Conservation (phyloP, 441 rosid species). For the Aleurites moluccanus region DNA sequence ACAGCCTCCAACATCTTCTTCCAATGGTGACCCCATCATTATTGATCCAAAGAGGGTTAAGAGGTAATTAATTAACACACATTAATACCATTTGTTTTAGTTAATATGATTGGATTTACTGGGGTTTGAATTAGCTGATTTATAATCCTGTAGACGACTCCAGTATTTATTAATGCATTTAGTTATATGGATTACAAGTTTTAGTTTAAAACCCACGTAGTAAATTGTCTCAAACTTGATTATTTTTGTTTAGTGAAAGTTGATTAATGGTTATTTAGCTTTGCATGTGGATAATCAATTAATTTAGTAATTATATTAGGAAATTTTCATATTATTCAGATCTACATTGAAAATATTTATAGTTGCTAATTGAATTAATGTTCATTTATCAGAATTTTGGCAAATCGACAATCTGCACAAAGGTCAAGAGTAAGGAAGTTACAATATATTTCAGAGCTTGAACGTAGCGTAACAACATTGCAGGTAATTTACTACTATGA, state of each 20-base stretch:
- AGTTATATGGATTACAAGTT: not conserved
- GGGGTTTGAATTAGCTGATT: too few species aligned
- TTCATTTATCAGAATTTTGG: constrained; percentile 45
- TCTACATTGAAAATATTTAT: not conserved
- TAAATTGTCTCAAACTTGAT: not conserved
- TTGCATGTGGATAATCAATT: not conserved
- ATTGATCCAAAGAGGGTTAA: constrained; percentile 58
- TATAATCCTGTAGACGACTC: too few species aligned
- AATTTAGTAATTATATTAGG: not conserved
- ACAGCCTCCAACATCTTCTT: constrained; percentile 21
- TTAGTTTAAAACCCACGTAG: not conserved
- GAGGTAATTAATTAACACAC: constrained; percentile 32
- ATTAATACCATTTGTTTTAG: too few species aligned
- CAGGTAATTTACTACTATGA: constrained; percentile 35
- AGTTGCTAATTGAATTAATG: not conserved
- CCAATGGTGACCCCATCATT: constrained; percentile 28
- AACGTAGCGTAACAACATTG: constrained; percentile 49
- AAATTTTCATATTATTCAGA: not conserved
- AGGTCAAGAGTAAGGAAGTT: constrained; percentile 63
- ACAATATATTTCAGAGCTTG: constrained; percentile 69
- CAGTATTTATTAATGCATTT: not conserved
- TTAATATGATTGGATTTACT: too few species aligned
- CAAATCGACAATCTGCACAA: constrained; percentile 69
- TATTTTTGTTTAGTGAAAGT: not conserved
- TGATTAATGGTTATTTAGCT: not conserved